These are phyloP conservation scores for Clitopilus passeckerianus DNA, from an alignment of 768 basidiomycete genomes.

Conservation along the genomic window DNA sequence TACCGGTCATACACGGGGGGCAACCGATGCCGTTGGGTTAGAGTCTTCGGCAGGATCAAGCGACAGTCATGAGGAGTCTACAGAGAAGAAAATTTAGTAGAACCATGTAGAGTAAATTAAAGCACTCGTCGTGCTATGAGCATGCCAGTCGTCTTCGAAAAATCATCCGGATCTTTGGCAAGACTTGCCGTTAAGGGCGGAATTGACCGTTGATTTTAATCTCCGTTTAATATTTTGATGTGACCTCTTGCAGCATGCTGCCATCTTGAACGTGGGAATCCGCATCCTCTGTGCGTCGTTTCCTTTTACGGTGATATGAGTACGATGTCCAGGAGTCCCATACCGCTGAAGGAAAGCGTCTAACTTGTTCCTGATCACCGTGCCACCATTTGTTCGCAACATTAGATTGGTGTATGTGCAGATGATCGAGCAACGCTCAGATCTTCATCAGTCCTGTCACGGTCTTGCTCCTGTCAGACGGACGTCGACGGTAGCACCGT, in stretches of 20 bases:
- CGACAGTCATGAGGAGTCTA: no score
- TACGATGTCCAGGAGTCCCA: background rate
- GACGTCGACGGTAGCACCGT: background rate
- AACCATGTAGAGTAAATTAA: no score
- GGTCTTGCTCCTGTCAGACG: background rate
- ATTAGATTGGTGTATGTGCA: background rate
- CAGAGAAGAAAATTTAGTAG: no score
- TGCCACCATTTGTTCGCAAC: background rate
- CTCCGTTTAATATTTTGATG: background rate
- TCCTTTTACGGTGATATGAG: background rate
- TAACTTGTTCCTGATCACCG: background rate
- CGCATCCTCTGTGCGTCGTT: background rate
- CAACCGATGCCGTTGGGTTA: no score
- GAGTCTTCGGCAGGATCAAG: no score
- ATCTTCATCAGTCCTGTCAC: background rate
- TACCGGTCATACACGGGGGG: background rate
- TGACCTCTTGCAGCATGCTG: background rate
- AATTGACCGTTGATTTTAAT: background rate
- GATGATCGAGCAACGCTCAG: no score
- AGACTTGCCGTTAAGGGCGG: background rate
- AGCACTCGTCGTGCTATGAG: no score
- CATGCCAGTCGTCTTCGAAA: no score
- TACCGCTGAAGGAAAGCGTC: background rate
- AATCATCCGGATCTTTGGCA: no score
- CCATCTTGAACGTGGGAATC: background rate